A percentile compares a stretch with the other conserved stretches of the same genome.
Evolutionary conservation across 331 rosid genomes (phyloP).

Genomic region (Arachis monticola): DNA sequence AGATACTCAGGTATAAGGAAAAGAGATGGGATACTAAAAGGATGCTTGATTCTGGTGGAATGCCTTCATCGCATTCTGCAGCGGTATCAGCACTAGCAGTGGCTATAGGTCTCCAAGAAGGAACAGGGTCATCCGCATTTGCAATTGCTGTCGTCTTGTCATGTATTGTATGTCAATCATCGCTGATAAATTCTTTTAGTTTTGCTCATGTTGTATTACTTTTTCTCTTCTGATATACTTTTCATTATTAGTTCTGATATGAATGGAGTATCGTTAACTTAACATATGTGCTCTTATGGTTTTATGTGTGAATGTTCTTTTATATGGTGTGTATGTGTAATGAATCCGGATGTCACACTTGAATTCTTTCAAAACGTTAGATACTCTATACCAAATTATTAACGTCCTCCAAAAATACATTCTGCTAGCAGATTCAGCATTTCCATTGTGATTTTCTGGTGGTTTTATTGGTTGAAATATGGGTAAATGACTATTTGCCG

Average conservation of each 20-base stretch:
- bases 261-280: neutral
- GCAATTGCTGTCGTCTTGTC: slow-evolving; percentile 80
- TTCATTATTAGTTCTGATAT: neutral
- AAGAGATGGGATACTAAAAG: slow-evolving; percentile 86
- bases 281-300: too few relatives aligned
- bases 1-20: slow-evolving; percentile 79
- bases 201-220: neutral
- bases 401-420: too few relatives aligned
- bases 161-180: slow-evolving; percentile 59
- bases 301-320: too few relatives aligned
- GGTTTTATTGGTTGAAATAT: too few relatives aligned
- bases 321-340: too few relatives aligned
- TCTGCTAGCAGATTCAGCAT: too few relatives aligned
- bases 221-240: neutral
- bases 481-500: too few relatives aligned
- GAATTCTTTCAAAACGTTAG: too few relatives aligned
- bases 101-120: slow-evolving; percentile 71
- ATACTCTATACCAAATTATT: too few relatives aligned
- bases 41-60: slow-evolving; percentile 86
- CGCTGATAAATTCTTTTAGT: slow-evolving; percentile 13
- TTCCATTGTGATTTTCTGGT: too few relatives aligned
- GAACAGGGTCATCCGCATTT: slow-evolving; percentile 70
- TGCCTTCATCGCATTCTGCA: slow-evolving; percentile 96
- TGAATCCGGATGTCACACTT: too few relatives aligned
- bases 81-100: slow-evolving; percentile 70